phyloP scores from a whole-genome alignment of 2,329 filamentous ascomycete genomes.

The Cordyceps fumosorosea region DNA sequence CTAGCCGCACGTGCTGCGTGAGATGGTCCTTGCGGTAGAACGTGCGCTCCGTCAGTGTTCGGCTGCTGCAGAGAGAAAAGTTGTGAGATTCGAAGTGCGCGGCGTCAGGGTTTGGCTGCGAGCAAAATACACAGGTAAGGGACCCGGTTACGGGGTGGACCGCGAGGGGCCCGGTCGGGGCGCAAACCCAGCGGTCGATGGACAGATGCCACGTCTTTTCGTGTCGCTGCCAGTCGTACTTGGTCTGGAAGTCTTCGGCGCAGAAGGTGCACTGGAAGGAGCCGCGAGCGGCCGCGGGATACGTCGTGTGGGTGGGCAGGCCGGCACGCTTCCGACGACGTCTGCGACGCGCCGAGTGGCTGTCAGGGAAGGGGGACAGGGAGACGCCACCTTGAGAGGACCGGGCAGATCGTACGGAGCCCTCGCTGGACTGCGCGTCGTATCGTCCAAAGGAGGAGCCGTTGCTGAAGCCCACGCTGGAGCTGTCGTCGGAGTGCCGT shows the following conservation, averaged over 20 bases:
- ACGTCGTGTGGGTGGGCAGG: neutral
- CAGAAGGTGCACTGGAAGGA: slow-evolving; percentile 61
- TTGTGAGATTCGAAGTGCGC: slow-evolving; percentile 54
- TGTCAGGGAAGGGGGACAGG: neutral
- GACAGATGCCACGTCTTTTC: slow-evolving; percentile 62
- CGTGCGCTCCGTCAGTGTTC: slow-evolving; percentile 52
- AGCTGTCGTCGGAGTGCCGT: slow-evolving; percentile 1
- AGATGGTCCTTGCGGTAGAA: slow-evolving; percentile 63
- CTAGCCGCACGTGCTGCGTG: slow-evolving; percentile 56
- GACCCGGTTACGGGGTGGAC: slow-evolving; percentile 53
- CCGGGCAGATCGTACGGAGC: neutral
- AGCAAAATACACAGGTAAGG: slow-evolving; percentile 53
- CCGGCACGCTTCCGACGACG: slow-evolving; percentile 3
- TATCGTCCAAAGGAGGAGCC: slow-evolving; percentile 6
- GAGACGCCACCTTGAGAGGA: slow-evolving; percentile 1
- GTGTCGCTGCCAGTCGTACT: slow-evolving; percentile 65
- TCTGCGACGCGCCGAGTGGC: neutral
- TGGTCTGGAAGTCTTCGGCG: slow-evolving; percentile 60
- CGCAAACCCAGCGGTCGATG: slow-evolving; percentile 60
- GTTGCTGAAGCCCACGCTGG: slow-evolving; percentile 9
- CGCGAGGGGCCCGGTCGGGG: slow-evolving; percentile 49
- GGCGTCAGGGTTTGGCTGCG: slow-evolving; percentile 44
- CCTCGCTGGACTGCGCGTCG: neutral
- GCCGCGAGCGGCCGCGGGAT: slow-evolving; percentile 18
- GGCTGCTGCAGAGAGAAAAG: slow-evolving; percentile 59